Percentiles rank a stretch among this genome's conserved stretches.
Evolutionary conservation across 805 yeast species (phyloP).

Genomic region (Pachysolen tannophilus): DNA sequence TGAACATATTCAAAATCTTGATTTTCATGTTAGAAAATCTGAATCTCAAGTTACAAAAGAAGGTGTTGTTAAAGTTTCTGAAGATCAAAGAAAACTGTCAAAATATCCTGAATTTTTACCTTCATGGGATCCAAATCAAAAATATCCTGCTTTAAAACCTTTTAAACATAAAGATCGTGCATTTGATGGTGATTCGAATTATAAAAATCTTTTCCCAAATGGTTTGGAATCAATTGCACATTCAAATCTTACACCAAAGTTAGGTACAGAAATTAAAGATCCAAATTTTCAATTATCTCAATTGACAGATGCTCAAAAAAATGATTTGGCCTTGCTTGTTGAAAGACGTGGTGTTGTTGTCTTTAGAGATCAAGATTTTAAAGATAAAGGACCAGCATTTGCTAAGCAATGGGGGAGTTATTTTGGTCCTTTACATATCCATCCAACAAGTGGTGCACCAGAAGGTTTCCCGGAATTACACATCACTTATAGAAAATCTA

Average conservation of each 20-base stretch:
- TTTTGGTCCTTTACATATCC: conserved; percentile 67
- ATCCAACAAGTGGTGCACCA: conserved; percentile 71
- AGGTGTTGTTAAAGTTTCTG: conserved; percentile 39
- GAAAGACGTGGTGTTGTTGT: conserved; percentile 67
- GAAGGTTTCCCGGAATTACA: conserved; percentile 51
- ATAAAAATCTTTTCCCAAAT: conserved; percentile 36
- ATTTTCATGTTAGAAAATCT: conserved; percentile 42
- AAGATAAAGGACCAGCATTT: conserved; percentile 41
- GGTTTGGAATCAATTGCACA: conserved; percentile 14
- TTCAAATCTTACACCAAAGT: conserved; percentile 52
- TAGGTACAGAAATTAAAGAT: conserved; percentile 51
- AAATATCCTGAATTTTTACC: conserved; percentile 54
- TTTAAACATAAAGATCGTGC: conserved; percentile 60
- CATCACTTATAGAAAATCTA: conserved; percentile 46
- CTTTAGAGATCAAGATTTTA: conserved; percentile 61
- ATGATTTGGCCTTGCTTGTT: conserved; percentile 60
- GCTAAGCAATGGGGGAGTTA: conserved; percentile 46
- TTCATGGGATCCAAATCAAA: conserved; percentile 57
- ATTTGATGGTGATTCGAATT: conserved; percentile 51
- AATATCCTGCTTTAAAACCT: conserved; percentile 41
- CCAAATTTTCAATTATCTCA: conserved; percentile 49
- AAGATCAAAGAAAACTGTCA: conserved; percentile 26
- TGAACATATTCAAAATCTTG: conserved; percentile 17
- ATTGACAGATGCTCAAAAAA: conserved; percentile 45
- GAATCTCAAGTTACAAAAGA: conserved; percentile 39